phyloP scores from a whole-genome alignment of 78 protist genomes.

The Dictyostelium brefeldianum region DNA sequence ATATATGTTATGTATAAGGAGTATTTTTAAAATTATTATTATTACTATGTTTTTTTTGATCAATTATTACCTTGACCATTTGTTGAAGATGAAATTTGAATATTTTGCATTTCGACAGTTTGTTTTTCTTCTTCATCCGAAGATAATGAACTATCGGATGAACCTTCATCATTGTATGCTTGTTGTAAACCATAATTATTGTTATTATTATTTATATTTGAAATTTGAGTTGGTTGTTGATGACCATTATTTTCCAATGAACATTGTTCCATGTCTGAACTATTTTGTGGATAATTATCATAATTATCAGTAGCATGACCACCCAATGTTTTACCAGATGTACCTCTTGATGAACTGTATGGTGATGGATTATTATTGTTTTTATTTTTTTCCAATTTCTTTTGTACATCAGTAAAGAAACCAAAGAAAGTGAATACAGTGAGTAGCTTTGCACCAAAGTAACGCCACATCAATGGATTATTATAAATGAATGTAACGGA shows the following conservation, averaged over 20 bases:
- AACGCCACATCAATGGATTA: conserved; percentile 75
- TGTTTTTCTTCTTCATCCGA: not conserved
- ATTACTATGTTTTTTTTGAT: not conserved
- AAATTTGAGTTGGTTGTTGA: not conserved
- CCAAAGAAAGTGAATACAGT: conserved; percentile 29
- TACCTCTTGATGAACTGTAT: conserved; percentile 52
- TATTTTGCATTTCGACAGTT: not conserved
- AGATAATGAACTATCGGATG: not conserved
- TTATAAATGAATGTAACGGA: conserved; percentile 27
- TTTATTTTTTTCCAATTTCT: conserved; percentile 46
- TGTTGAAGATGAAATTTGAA: conserved; percentile 14
- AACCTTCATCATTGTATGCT: conserved; percentile 3
- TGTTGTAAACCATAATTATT: conserved; percentile 18
- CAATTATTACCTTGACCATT: conserved; percentile 19
- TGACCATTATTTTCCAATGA: not conserved
- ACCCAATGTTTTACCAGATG: conserved; percentile 6
- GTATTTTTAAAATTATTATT: not conserved
- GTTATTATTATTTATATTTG: not conserved
- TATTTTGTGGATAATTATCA: not conserved
- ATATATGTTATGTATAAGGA: no score
- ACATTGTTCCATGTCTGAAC: conserved; percentile 8
- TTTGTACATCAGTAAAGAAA: conserved; percentile 31
- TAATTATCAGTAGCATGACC: not conserved
- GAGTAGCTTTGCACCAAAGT: conserved; percentile 31
- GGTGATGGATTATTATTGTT: conserved; percentile 72